Conservation (phyloP, 2,329 filamentous ascomycete genomes). For the Delphinella strobiligena region DNA sequence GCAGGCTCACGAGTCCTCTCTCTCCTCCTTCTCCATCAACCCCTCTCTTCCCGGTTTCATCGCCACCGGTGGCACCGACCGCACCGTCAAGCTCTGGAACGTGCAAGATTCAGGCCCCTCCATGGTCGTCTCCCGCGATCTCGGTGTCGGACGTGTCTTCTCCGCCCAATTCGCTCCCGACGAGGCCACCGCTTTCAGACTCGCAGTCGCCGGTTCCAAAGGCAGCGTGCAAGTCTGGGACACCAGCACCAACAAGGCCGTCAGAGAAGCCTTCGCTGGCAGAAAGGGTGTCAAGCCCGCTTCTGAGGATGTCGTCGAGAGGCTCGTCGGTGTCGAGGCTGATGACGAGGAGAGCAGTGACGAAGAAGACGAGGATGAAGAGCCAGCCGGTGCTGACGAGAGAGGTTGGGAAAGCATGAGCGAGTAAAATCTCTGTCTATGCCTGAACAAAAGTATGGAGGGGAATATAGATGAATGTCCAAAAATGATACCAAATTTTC, state of each 20-base stretch:
- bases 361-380: slow-evolving; percentile 47
- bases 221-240: slow-evolving; percentile 92
- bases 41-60: slow-evolving; percentile 80
- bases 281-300: slow-evolving; percentile 38
- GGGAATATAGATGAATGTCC: no score
- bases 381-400: slow-evolving; percentile 27
- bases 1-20: slow-evolving; percentile 85
- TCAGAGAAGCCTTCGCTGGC: slow-evolving; percentile 71
- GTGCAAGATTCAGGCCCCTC: slow-evolving; percentile 60
- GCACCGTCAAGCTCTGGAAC: slow-evolving; percentile 95
- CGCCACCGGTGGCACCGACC: slow-evolving; percentile 86
- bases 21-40: slow-evolving; percentile 91
- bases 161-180: slow-evolving; percentile 84
- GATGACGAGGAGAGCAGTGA: slow-evolving; percentile 51
- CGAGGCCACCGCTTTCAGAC: slow-evolving; percentile 75
- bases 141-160: slow-evolving; percentile 93
- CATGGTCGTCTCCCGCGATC: slow-evolving; percentile 81
- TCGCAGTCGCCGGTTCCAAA: slow-evolving; percentile 90
- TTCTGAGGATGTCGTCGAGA: slow-evolving; percentile 56
- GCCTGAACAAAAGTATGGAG: no score
- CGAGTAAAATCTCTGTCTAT: slow-evolving; percentile 15
- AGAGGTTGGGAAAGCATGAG: slow-evolving; percentile 26
- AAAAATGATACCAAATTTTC: no score
- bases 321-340: slow-evolving; percentile 61
- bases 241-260: slow-evolving; percentile 81